phyloP scores from a whole-genome alignment of 2,329 filamentous ascomycete genomes.

The Penicillium capsulatum region DNA sequence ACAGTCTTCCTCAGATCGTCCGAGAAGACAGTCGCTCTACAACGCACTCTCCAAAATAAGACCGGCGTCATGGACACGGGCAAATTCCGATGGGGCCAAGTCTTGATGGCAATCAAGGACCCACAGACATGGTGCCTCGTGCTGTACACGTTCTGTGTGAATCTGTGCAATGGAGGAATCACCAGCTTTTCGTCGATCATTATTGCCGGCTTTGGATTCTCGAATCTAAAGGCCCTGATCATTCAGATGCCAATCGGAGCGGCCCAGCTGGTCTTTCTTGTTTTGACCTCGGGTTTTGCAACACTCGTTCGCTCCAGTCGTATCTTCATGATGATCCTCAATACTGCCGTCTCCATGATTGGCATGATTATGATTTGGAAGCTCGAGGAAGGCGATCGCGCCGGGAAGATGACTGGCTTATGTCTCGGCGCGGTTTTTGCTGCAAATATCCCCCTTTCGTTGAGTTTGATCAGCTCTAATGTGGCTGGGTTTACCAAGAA shows the following conservation, averaged over 20 bases:
- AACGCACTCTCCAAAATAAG: constrained; percentile 50
- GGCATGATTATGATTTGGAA: constrained; percentile 35
- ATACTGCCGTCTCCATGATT: constrained; percentile 26
- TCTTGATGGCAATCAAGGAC: constrained; percentile 31
- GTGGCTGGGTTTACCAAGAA: constrained; percentile 37
- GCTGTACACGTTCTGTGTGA: constrained; percentile 31
- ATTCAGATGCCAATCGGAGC: constrained; percentile 37
- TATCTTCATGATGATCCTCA: constrained; percentile 34
- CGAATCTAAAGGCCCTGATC: constrained; percentile 33
- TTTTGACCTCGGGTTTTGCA: constrained; percentile 27
- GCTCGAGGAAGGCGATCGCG: constrained; percentile 21
- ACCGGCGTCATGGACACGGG: constrained; percentile 53
- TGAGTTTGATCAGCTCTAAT: constrained; percentile 36
- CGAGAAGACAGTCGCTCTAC: constrained; percentile 48
- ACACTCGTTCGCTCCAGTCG: constrained; percentile 26
- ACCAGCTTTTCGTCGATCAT: constrained; percentile 36
- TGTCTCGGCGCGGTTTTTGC: constrained; percentile 33
- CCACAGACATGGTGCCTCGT: constrained; percentile 34
- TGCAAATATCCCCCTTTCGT: constrained; percentile 33
- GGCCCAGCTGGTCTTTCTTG: constrained; percentile 32
- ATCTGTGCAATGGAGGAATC: constrained; percentile 34
- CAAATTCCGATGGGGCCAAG: constrained; percentile 42
- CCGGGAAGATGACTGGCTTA: constrained; percentile 29
- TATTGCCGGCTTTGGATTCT: constrained; percentile 39
- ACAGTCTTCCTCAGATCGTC: constrained; percentile 37